Conservation (phyloP, 2,329 filamentous ascomycete genomes). For the Fusarium verticillioides region DNA sequence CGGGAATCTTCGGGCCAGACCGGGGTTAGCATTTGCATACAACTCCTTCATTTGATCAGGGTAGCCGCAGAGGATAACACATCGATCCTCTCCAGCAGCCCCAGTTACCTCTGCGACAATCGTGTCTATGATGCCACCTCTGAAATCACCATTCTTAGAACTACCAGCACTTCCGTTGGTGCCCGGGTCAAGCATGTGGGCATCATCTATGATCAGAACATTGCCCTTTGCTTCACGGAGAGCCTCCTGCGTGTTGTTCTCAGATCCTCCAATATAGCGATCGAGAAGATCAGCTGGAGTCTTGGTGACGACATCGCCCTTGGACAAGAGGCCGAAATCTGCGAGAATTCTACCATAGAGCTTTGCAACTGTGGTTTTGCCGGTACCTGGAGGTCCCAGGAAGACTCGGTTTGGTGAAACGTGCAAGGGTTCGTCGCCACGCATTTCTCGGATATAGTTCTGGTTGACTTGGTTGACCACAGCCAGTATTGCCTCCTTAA, state of each 20-base stretch:
- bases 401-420: conserved; percentile 76
- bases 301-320: conserved; percentile 70
- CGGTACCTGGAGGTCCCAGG: conserved; percentile 76
- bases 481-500: conserved; percentile 63
- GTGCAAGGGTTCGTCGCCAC: conserved; percentile 66
- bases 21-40: conserved; percentile 79
- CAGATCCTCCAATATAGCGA: conserved; percentile 70
- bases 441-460: conserved; percentile 73
- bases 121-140: conserved; percentile 76
- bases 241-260: conserved; percentile 76
- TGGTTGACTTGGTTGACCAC: conserved; percentile 64
- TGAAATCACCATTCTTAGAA: conserved; percentile 58
- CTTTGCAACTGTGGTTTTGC: conserved; percentile 79
- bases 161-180: conserved; percentile 41
- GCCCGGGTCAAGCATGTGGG: conserved; percentile 71
- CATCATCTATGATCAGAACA: conserved; percentile 81
- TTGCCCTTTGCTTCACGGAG: conserved; percentile 73
- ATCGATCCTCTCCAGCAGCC: conserved; percentile 75
- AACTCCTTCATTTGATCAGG: conserved; percentile 75
- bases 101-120: conserved; percentile 80
- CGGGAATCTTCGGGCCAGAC: conserved; percentile 74
- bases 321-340: conserved; percentile 69
- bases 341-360: conserved; percentile 75
- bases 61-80: conserved; percentile 78
- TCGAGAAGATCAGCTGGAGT: conserved; percentile 80